Conservation (phyloP, 192 early-diverging fungal genomes). For the Thoreauomyces humboldtii region DNA sequence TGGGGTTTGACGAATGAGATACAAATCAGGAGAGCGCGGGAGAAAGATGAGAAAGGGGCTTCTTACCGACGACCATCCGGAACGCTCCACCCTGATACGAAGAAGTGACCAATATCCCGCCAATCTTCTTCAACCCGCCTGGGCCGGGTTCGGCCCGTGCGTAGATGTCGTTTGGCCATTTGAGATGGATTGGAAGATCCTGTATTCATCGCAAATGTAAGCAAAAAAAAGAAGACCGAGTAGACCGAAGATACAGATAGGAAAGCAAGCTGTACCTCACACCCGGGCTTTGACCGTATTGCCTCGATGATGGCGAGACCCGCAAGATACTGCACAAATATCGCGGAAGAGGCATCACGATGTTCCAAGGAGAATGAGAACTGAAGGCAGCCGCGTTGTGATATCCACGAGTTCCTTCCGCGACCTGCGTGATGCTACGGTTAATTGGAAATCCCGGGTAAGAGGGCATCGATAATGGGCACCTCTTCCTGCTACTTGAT, state of each 20-base stretch:
- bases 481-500: constrained; percentile 85
- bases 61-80: constrained; percentile 74
- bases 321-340: constrained; percentile 95
- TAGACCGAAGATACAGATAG: no score
- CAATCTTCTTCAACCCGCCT: constrained; percentile 65
- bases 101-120: constrained; percentile 87
- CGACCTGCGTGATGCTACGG: constrained; percentile 40
- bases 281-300: constrained; percentile 63
- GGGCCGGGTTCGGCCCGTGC: constrained; percentile 33
- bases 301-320: constrained; percentile 82
- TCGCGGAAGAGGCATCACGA: constrained; percentile 60
- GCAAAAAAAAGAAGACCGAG: no score
- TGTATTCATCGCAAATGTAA: no score
- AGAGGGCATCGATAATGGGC: no score
- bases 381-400: constrained; percentile 83
- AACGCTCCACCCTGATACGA: constrained; percentile 71
- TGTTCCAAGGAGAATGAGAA: constrained; percentile 84
- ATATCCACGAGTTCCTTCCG: constrained; percentile 94
- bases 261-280: constrained; percentile 48
- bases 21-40: not conserved
- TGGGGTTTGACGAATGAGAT: not conserved
- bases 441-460: no score
- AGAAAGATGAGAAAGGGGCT: constrained; percentile 1
- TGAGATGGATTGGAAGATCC: constrained; percentile 77
- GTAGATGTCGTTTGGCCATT: constrained; percentile 99